Base-by-base conservation (phyloP, 2,329 filamentous ascomycete genomes). In the Colletotrichum lindemuthianum region DNA sequence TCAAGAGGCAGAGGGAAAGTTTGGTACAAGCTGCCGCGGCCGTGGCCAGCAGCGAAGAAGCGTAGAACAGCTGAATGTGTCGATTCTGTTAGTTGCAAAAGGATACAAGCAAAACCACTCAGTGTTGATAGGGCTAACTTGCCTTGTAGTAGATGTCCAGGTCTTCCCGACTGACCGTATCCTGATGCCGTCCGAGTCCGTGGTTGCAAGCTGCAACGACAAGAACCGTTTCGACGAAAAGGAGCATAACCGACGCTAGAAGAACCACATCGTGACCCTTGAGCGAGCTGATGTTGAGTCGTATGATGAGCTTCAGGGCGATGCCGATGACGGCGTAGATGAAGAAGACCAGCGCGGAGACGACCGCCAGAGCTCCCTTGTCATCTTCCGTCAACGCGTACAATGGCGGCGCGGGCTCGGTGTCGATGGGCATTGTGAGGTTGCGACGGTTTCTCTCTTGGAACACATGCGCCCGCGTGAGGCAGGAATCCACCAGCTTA, bases 281-380 rank as follows among this genome's bases (percentile, higher is more conserved):
- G 12, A 58, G 24, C 34, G 54, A 58, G 10, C 44, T 58, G 16
- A 58, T 58, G 24, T 58, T 58, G 36, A 58, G 54, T 10, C 54
- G 54, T 12, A 58, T 58, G 36, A 58, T 41, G 8, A 58, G 54
- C 16, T 58, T 58, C 0, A 58, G n/a, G 12, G 16, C 33, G n/a
- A 58, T 58, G 13, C 54, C 54, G 10, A 58, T 24, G 8, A 50
- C 16, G 34, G 44, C 54, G 32, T 58, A 58, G 34, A 58, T 36
- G 11, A 58, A 39, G 10, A 58, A 58, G 8, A 58, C 36, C n/a
- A 50, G 37, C 1, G 54, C 37, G 33, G 54, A 16, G n/a, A 58
- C 16, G 10, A 50, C 54, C 4, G 36, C 54, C 0, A 48, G 44
- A 15, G 54, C 54, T 8, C 37, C 54, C 4, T 58, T 45, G 24